Evolutionary conservation across 345 rosid species (phyloP).

Genomic region (Euphorbia pulcherrima): DNA sequence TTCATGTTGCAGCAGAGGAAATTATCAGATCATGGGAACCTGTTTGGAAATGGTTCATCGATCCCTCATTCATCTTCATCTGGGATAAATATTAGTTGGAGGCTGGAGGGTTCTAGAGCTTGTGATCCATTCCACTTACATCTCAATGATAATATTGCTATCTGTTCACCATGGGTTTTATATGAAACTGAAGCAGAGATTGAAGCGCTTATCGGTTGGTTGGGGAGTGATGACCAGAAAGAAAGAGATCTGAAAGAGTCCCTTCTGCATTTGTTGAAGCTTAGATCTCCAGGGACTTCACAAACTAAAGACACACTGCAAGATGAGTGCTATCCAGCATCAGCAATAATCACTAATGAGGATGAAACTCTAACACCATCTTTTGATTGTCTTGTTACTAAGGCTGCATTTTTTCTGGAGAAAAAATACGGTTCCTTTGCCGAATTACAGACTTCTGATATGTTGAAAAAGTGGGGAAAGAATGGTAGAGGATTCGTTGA

Average conservation of each 20-base stretch:
- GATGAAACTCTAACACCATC: constrained; percentile 27
- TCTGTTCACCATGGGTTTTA: constrained; percentile 47
- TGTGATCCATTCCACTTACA: constrained; percentile 47
- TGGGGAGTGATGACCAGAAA: constrained; percentile 51
- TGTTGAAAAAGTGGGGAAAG: constrained; percentile 47
- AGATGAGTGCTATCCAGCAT: constrained; percentile 25
- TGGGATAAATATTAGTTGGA: constrained; percentile 20
- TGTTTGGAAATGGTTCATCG: constrained; percentile 4
- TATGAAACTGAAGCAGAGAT: constrained; percentile 77
- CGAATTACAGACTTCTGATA: constrained; percentile 37
- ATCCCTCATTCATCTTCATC: constrained; percentile 21
- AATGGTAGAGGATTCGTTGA: constrained; percentile 39
- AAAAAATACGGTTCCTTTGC: constrained; percentile 59
- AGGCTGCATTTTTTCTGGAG: constrained; percentile 64
- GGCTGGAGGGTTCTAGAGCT: constrained; percentile 50
- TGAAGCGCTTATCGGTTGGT: constrained; percentile 63
- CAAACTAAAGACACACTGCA: constrained; percentile 29
- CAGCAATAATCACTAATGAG: constrained; percentile 14
- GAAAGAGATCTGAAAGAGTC: constrained; percentile 79
- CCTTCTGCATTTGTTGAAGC: constrained; percentile 53
- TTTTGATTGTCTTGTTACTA: constrained; percentile 48
- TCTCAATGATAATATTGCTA: constrained; percentile 33
- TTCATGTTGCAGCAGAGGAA: constrained; percentile 40
- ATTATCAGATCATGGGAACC: constrained; percentile 17
- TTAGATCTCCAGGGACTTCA: constrained; percentile 46